Evolutionary conservation across 2,329 filamentous ascomycete species (phyloP), one percentile per base, ranked within the genome.

Genomic region (Neophaeococcomyces aloes): DNA sequence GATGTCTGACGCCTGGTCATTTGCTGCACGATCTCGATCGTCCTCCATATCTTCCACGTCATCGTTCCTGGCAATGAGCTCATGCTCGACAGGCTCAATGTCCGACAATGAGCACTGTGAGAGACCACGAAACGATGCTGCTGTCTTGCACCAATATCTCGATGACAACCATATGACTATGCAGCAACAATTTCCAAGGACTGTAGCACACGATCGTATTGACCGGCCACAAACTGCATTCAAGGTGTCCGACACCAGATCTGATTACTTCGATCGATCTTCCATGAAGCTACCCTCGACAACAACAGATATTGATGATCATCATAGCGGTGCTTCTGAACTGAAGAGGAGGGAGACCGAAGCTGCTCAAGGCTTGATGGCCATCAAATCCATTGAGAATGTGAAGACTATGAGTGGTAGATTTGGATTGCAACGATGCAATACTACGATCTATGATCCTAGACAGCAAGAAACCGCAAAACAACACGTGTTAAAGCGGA

Each of bases 1-100:
- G 70, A 61, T 78, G 29, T 78, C 75, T 21, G 76, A 80, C 57
- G 67, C 67, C 43, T 75, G 73, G 29, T 69, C 69, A 11, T 64
- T 75, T 47, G 74, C 73, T 49, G 68, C 71, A 51, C 65, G 64
- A 53, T 75, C 72, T 62, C 71, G 74, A 59, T 76, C 66, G 14
- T 68, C 65, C 4, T 67, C 65, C 3, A 61, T 67, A 37, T 68
- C 65, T 4, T 68, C 66, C n/a, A 63, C 54, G 41, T 57, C 62
- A 13, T 66, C 63, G 3, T 54, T 49, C 44, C 47, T 52, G 15
- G 49, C 51, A 6, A 32, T 29, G 10, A 29, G 46, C 11, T 48
- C 48, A 7, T 38, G 17, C 3, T 38, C 35, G 15, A 38, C 18
- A 10, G 35, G 23, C 23, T 27, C 19, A n/a, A n/a, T 23, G 10